Evolutionary conservation across 169 alveolate species (phyloP), one percentile per base, ranked within the genome.

Genomic region (Perkinsus marinus): DNA sequence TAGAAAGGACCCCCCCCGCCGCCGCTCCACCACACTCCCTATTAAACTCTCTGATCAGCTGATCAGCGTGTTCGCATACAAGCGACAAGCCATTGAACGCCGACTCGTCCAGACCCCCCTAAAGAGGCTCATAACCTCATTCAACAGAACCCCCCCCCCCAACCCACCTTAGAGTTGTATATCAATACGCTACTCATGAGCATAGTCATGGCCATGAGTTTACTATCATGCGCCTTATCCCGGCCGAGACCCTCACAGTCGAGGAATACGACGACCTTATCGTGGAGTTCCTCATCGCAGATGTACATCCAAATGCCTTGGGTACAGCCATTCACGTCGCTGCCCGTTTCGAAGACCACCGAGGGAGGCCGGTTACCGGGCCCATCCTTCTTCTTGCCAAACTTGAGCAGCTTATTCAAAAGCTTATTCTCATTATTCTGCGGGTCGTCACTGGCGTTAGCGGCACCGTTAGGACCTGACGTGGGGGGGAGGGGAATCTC

Each of bases 201-300:
- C 43, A 96, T 57, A 10, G 96, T 94, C 0, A 95, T 93, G 38
- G 95, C 94, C 92, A 96, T 95, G 22, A 96, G 93, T 90, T 93
- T 93, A 39, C 96, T 93, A 92, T 96, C 97, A 91, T 95, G 96
- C 89, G 93, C 93, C n/a, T 91, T 92, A 90, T 95, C 95, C 92
- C 94, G 96, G 10, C 96, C 96, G 43, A 96, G 68, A 2, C 97
- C 97, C 91, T 96, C 97, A 36, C 95, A 93, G 90, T 96, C 97
- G 22, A 96, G 92, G 69, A 94, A 92, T 39, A 95, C 91, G 26
- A 93, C 92, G 22, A 94, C 93, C 91, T 92, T 90, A 13, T 92
- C 94, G 68, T 94, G 93, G 22, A 93, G 89, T 89, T 68, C 92
- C 39, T 79, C 92, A 0, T 92, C 91, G 34, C 79, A 57, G 34